Conservation (phyloP, 2,329 filamentous ascomycete species). For the Colletotrichum gigasporum region DNA sequence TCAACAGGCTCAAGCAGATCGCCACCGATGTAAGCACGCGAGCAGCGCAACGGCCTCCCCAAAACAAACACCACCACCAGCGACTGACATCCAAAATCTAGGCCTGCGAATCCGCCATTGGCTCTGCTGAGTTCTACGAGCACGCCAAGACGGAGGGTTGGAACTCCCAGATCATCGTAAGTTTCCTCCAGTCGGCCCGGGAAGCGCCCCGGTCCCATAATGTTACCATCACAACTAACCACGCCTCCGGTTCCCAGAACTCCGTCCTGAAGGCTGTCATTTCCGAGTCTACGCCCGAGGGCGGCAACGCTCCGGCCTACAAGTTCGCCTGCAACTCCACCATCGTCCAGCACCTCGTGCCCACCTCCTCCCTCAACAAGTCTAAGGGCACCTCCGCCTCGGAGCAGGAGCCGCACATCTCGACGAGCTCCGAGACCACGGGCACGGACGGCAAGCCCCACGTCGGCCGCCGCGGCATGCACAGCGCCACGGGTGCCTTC, state of each 20-base stretch:
- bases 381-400: constrained; percentile 60
- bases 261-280: constrained; percentile 81
- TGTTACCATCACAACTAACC: constrained; percentile 1
- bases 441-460: constrained; percentile 71
- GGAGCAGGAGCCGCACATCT: constrained; percentile 61
- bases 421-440: constrained; percentile 64
- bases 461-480: constrained; percentile 89
- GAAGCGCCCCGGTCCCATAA: background rate
- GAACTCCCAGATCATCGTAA: constrained; percentile 94
- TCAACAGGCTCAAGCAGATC: constrained; percentile 84
- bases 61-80: background rate
- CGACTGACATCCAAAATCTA: constrained; percentile 46
- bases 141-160: constrained; percentile 85
- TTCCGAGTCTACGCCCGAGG: constrained; percentile 72
- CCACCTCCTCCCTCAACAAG: constrained; percentile 72
- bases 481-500: constrained; percentile 84
- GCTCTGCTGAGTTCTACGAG: constrained; percentile 81
- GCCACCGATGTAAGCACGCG: constrained; percentile 75
- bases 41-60: background rate
- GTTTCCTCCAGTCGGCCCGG: constrained; percentile 35
- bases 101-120: constrained; percentile 86
- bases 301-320: constrained; percentile 71
- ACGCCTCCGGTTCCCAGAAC: constrained; percentile 60
- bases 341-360: constrained; percentile 91
- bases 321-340: constrained; percentile 99